These are phyloP conservation scores for Cutaneotrichosporon sp. DNA, from an alignment of 1,284 basidiomycete species.

Conservation along the genomic window DNA sequence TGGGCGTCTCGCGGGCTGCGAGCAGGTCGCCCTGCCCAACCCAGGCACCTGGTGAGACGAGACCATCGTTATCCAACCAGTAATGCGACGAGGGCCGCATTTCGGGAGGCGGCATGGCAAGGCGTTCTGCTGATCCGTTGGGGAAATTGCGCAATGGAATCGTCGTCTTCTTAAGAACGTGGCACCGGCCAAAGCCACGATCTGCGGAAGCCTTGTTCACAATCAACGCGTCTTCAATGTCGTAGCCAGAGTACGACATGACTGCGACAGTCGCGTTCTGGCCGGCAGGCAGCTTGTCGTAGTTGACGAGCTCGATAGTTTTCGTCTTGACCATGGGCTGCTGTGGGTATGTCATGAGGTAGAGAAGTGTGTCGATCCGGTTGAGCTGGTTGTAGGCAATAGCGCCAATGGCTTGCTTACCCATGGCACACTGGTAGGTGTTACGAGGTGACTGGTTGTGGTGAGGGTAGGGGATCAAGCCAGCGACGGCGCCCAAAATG, in stretches of 20 bases:
- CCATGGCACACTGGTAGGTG: constrained; percentile 99
- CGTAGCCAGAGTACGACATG: constrained; percentile 99
- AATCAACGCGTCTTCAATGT: constrained; percentile 98
- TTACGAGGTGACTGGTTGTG: constrained; percentile 99
- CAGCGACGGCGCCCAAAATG: constrained; percentile 92
- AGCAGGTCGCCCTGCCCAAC: constrained; percentile 92
- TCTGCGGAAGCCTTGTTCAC: constrained; percentile 92
- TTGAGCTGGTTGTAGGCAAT: constrained; percentile 98
- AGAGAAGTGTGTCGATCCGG: constrained; percentile 96
- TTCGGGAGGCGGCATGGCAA: constrained; percentile 74
- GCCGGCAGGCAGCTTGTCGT: constrained; percentile 93
- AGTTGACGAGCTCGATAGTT: constrained; percentile 94
- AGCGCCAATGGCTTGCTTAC: constrained; percentile 99
- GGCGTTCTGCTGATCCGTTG: constrained; percentile 93
- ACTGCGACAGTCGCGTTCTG: constrained; percentile 98
- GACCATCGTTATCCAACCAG: constrained; percentile 89
- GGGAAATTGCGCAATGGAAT: constrained; percentile 93
- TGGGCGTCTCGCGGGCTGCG: constrained; percentile 93
- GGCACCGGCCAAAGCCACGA: constrained; percentile 94
- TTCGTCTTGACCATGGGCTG: constrained; percentile 99
- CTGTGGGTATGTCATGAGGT: constrained; percentile 98
- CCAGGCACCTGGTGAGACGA: constrained; percentile 90
- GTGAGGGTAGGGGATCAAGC: constrained; percentile 97
- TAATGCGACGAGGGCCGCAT: constrained; percentile 66
- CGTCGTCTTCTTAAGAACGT: constrained; percentile 92